Evolutionary conservation across 495 filamentous ascomycete genomes (phyloP).

Genomic region (Xylaria longipes): DNA sequence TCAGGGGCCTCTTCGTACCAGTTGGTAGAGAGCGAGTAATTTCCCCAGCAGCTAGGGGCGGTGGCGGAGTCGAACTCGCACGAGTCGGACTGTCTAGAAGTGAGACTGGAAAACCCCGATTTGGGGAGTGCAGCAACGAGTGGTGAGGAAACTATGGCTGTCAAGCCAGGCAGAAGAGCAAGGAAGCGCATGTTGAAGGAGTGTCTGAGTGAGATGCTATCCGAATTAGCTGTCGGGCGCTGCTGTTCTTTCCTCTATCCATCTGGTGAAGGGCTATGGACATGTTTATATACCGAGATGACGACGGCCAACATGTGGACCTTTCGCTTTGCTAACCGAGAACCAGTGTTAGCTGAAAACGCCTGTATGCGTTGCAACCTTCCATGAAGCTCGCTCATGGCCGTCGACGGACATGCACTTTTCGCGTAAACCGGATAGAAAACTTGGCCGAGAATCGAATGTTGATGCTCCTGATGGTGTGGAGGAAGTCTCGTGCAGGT

Average conservation of each 20-base stretch:
- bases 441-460: conserved; percentile 12
- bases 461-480: conserved; percentile 5
- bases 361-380: conserved; percentile 13
- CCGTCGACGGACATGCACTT: background rate
- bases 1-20: conserved; percentile 41
- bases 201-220: background rate
- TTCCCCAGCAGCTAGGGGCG: conserved; percentile 35
- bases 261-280: conserved; percentile 11
- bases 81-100: conserved; percentile 24
- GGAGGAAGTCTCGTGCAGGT: conserved; percentile 19
- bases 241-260: conserved; percentile 13
- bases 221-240: conserved; percentile 22
- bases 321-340: background rate
- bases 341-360: background rate
- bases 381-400: background rate
- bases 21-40: conserved; percentile 38
- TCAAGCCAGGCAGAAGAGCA: conserved; percentile 19
- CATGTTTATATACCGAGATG: conserved; percentile 20
- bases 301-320: background rate
- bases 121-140: conserved; percentile 23
- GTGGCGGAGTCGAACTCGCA: conserved; percentile 34
- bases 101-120: background rate
- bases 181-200: conserved; percentile 28
- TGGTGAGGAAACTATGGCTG: conserved; percentile 19
- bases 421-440: background rate